These are phyloP conservation scores for Phytophthora pinifolia DNA, from an alignment of 352 stramenopile genomes.

Conservation along the genomic window DNA sequence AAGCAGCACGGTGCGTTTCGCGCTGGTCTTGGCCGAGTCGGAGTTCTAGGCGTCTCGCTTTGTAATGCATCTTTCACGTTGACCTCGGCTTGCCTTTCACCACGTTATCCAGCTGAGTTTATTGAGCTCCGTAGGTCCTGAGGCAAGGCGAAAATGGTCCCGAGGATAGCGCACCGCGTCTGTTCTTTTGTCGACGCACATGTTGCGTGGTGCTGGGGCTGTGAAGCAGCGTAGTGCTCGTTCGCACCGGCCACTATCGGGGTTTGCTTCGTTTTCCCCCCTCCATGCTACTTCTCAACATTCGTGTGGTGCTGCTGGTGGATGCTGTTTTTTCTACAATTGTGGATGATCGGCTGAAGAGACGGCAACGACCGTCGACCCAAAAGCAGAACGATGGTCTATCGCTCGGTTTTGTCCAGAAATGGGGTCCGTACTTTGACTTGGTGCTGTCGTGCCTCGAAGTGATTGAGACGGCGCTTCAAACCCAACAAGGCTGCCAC, in stretches of 20 bases:
- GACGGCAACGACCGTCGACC: too few species aligned
- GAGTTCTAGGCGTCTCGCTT: constrained; percentile 50
- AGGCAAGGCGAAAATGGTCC: too few species aligned
- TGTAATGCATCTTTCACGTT: constrained; percentile 1
- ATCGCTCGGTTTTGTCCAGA: constrained; percentile 3
- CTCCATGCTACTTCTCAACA: constrained; percentile 10
- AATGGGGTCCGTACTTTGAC: constrained; percentile 15
- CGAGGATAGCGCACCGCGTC: not conserved
- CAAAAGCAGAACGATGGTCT: not conserved
- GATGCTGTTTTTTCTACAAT: too few species aligned
- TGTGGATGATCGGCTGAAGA: constrained; percentile 11
- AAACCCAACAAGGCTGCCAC: constrained; percentile 21
- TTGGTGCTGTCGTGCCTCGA: constrained; percentile 17
- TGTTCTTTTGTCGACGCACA: not conserved
- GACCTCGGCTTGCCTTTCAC: not conserved
- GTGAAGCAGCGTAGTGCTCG: not conserved
- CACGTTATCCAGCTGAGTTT: not conserved
- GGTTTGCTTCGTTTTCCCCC: constrained; percentile 15
- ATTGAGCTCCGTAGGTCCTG: not conserved
- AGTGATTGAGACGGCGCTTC: constrained; percentile 21
- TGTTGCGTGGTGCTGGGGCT: not conserved
- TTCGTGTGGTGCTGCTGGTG: constrained; percentile 22
- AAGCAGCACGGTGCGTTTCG: constrained; percentile 77
- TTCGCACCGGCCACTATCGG: constrained; percentile 10
- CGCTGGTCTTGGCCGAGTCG: constrained; percentile 64